Percentiles rank a stretch among this genome's conserved stretches.
These are phyloP conservation scores for Pleurotus pulmonarius DNA, from an alignment of 768 basidiomycete genomes.

Conservation along the genomic window DNA sequence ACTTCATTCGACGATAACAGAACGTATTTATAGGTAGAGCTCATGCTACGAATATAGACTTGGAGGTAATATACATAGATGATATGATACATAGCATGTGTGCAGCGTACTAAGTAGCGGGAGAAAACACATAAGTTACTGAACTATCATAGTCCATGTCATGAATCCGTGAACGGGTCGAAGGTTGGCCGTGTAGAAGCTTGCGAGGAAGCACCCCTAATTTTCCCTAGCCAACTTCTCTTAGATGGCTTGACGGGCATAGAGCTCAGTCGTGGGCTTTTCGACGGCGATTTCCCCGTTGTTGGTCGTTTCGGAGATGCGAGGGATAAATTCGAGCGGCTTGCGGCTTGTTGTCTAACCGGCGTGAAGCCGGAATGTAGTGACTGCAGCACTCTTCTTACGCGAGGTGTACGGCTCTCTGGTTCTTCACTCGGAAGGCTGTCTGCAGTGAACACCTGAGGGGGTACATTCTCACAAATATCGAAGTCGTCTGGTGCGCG, in stretches of 20 bases:
- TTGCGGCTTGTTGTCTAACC: conserved; percentile 42
- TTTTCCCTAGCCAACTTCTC: conserved; percentile 71
- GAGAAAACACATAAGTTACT: conserved; percentile 17
- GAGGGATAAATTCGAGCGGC: conserved; percentile 34
- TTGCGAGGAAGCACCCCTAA: conserved; percentile 44
- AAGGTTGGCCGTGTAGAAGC: conserved; percentile 15
- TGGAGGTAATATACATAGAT: not conserved
- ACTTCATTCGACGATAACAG: not conserved
- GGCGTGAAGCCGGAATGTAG: conserved; percentile 73
- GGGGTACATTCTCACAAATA: conserved; percentile 47
- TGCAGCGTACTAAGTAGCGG: conserved; percentile 18
- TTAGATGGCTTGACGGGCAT: conserved; percentile 45
- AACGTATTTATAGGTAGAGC: not conserved
- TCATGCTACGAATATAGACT: conserved; percentile 2
- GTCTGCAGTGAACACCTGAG: conserved; percentile 62
- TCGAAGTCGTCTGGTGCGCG: conserved; percentile 79
- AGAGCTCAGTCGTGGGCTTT: conserved; percentile 15
- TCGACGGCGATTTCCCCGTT: conserved; percentile 50
- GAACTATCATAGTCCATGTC: not conserved
- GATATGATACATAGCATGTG: conserved; percentile 18
- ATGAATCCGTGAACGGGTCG: conserved; percentile 13
- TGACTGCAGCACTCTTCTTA: conserved; percentile 54
- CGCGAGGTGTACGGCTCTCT: conserved; percentile 52
- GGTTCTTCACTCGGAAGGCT: conserved; percentile 38
- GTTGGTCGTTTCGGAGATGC: conserved; percentile 49